Evolutionary conservation across 345 rosid species (phyloP).

Genomic region (Rubroshorea leprosula): DNA sequence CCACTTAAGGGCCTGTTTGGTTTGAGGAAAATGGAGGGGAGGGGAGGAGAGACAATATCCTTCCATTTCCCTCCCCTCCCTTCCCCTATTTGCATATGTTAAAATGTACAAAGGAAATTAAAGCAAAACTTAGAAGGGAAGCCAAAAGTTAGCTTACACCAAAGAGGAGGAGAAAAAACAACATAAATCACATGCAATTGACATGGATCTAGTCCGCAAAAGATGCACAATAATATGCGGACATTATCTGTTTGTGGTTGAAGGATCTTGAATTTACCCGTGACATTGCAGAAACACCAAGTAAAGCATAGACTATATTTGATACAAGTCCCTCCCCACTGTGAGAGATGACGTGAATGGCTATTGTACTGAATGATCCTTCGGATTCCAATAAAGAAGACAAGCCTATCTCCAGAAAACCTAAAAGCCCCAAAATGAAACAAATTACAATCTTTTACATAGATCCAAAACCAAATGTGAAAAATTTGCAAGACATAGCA

Average conservation of each 20-base stretch:
- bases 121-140: too few species aligned
- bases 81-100: too few species aligned
- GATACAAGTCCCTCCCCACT: conserved; percentile 94
- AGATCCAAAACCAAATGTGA: background rate
- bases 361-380: conserved; percentile 57
- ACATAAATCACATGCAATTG: too few species aligned
- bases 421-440: conserved; percentile 29
- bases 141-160: too few species aligned
- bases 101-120: too few species aligned
- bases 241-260: conserved; percentile 7
- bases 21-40: too few species aligned
- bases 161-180: too few species aligned
- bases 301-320: conserved; percentile 82
- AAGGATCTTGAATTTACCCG: conserved; percentile 47
- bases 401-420: conserved; percentile 75
- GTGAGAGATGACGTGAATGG: conserved; percentile 68
- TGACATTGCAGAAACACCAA: conserved; percentile 96
- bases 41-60: too few species aligned
- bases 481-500: background rate
- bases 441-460: conserved; percentile 1
- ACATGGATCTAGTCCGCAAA: background rate
- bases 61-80: too few species aligned
- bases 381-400: conserved; percentile 59
- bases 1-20: too few species aligned
- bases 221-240: background rate